Evolutionary conservation across 2,329 filamentous ascomycete species (phyloP), one percentile per base, ranked within the genome.

Genomic region (Apiospora pterosperma): DNA sequence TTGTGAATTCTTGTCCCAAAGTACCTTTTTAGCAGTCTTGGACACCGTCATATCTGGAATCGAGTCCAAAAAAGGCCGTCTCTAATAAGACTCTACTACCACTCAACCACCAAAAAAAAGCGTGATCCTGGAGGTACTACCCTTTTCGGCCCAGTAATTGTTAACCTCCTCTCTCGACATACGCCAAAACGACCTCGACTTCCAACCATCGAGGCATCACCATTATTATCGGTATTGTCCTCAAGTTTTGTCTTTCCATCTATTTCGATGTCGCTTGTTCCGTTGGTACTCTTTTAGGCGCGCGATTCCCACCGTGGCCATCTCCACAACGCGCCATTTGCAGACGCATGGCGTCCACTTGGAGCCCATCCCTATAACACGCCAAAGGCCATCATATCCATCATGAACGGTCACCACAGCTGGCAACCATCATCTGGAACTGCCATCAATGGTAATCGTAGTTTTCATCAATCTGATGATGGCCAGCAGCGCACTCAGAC

Each of bases 321-420:
- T 74, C 77, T 76, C 75, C 79, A 83, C 80, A 81, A 83, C 83
- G 82, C 80, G 80, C 78, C 79, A 79, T 77, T 78, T 76, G 69
- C 70, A 73, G 72, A 67, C 84, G 84, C 82, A 86, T 87, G 84
- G 84, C 84, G 83, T 78, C 83, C 79, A 75, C 76, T 79, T 78
- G 76, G 79, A 76, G 71, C 76, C 76, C 73, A 76, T 80, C 78
- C 78, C 78, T 78, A 77, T 76, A 82, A 82, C 79, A 81, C 79
- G 77, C 76, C 76, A 74, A 78, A 79, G 78, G 77, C 77, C 78
- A 85, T 79, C 77, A 90, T 90, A 88, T 88, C 88, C 77, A 81
- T 88, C 80, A 81, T 84, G 79, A 88, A 89, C 80, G 84, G 87
- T 80, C 87, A 89, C 81, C 80, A 85, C 71, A 75, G 79, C 83